phyloP scores from a whole-genome alignment of 768 basidiomycete species.

The Trametes cubensis region DNA sequence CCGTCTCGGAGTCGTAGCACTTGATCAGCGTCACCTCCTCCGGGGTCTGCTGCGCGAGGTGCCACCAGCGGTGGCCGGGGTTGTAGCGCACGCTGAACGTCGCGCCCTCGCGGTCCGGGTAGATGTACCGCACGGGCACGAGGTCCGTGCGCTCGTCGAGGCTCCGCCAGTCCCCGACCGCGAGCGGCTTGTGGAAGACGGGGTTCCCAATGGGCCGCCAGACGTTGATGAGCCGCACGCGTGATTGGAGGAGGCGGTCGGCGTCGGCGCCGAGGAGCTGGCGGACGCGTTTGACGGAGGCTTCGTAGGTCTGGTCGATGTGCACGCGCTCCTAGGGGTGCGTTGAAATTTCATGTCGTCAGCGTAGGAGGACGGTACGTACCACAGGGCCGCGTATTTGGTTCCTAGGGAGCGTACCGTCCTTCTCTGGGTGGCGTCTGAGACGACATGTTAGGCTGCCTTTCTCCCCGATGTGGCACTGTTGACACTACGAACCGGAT shows the following conservation, averaged over 20 bases:
- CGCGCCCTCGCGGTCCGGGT: slow-evolving; percentile 39
- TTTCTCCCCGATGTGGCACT: neutral
- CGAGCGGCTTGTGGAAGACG: slow-evolving; percentile 45
- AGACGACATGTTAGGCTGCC: neutral
- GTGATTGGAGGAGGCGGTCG: slow-evolving; percentile 43
- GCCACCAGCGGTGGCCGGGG: slow-evolving; percentile 43
- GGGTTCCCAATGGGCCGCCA: slow-evolving; percentile 48
- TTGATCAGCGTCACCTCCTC: slow-evolving; percentile 49
- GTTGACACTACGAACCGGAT: slow-evolving; percentile 35
- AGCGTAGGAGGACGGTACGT: slow-evolving; percentile 9
- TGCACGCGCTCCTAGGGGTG: slow-evolving; percentile 41
- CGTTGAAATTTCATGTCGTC: slow-evolving; percentile 5
- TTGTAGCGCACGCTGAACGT: slow-evolving; percentile 41
- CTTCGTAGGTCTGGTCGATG: slow-evolving; percentile 47
- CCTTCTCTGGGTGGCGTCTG: slow-evolving; percentile 23
- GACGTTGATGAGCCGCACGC: slow-evolving; percentile 49
- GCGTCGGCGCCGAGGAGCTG: slow-evolving; percentile 45
- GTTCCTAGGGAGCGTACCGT: slow-evolving; percentile 16
- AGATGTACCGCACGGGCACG: slow-evolving; percentile 40
- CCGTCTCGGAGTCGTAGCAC: slow-evolving; percentile 47
- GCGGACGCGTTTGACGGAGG: slow-evolving; percentile 42
- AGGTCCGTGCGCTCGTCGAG: slow-evolving; percentile 42
- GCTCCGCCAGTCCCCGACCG: slow-evolving; percentile 44
- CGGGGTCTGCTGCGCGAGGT: slow-evolving; percentile 42
- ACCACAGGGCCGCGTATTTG: slow-evolving; percentile 38